Evolutionary conservation across 2,329 filamentous ascomycete species (phyloP).

Genomic region (Akanthomyces muscarius): DNA sequence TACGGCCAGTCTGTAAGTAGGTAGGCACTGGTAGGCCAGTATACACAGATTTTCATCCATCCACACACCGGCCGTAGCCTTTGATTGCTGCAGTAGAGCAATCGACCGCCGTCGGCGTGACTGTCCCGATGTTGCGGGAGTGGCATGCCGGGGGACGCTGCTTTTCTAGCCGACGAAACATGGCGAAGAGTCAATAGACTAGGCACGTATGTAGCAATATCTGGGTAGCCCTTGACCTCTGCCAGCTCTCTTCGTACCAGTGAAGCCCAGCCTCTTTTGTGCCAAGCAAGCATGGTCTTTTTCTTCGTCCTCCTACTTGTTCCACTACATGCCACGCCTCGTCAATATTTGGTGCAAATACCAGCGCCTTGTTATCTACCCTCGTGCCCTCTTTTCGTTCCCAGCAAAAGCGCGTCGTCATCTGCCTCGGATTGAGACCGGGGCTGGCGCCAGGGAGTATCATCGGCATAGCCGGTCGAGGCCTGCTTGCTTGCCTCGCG

Average conservation of each 20-base stretch:
- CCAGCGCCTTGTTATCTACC: background rate
- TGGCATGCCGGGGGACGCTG: no score
- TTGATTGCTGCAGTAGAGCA: background rate
- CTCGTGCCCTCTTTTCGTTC: background rate
- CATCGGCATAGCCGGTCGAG: background rate
- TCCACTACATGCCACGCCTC: background rate
- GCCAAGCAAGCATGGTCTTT: background rate
- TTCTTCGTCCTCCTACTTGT: background rate
- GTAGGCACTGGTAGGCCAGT: background rate
- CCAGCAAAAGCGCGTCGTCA: constrained; percentile 9
- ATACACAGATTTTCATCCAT: background rate
- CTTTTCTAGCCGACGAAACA: background rate
- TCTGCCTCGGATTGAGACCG: constrained; percentile 5
- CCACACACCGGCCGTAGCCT: background rate
- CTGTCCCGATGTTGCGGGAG: background rate
- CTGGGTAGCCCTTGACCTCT: background rate
- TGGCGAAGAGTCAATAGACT: background rate
- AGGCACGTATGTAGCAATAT: background rate
- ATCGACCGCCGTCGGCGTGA: background rate
- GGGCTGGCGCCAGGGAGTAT: background rate
- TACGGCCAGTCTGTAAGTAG: background rate
- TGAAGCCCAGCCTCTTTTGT: background rate
- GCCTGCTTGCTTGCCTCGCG: background rate
- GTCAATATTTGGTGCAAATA: background rate
- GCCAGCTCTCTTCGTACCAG: background rate